phyloP scores from a whole-genome alignment of 202 grass and related monocot species.

The Dendrocalamus latiflorus region DNA sequence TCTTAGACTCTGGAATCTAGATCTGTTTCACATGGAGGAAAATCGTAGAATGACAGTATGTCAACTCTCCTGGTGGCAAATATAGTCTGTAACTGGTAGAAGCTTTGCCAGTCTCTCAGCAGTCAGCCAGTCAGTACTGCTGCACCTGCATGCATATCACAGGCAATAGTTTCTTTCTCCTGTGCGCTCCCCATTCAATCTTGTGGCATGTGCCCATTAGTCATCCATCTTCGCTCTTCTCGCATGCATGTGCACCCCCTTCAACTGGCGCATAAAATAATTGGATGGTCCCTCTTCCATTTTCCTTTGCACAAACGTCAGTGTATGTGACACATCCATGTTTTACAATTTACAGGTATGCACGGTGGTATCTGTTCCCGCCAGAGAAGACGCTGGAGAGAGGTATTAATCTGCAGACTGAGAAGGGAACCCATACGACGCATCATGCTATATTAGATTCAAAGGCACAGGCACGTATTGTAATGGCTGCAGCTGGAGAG shows the following conservation, averaged over 20 bases:
- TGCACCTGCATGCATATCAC: background rate
- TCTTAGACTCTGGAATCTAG: no score
- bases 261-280: slow-evolving; percentile 16
- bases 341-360: slow-evolving; percentile 21
- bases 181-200: background rate
- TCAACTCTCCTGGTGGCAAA: background rate
- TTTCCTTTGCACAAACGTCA: slow-evolving; percentile 9
- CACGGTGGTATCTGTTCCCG: background rate
- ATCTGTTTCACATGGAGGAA: background rate
- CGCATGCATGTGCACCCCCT: slow-evolving; percentile 15
- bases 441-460: background rate
- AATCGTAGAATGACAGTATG: background rate
- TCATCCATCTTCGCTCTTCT: background rate
- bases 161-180: background rate
- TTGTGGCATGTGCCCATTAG: slow-evolving; percentile 35
- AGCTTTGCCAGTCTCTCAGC: background rate
- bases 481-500: slow-evolving; percentile 16
- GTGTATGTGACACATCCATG: slow-evolving; percentile 6
- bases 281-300: slow-evolving; percentile 28
- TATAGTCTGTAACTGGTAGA: background rate
- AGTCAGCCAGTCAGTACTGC: background rate
- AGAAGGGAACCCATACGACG: background rate
- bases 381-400: background rate
- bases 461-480: slow-evolving; percentile 1
- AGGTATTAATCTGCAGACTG: background rate